Conservation (phyloP, 352 stramenopile genomes). For the Albugo laibachii region DNA sequence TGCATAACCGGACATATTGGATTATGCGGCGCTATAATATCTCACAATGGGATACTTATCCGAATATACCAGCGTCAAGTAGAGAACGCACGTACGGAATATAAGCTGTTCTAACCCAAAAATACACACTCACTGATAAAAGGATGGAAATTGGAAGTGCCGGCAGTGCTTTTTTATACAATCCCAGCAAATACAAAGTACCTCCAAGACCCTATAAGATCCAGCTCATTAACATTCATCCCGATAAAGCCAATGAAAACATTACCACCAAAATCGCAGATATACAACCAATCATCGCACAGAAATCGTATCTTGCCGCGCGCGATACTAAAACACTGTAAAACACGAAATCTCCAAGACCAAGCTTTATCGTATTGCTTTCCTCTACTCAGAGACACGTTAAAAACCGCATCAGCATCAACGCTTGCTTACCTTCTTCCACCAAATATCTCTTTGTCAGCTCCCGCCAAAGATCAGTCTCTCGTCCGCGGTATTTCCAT, state of each 20-base stretch:
- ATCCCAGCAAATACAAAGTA: slow-evolving; percentile 89
- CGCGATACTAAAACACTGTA: slow-evolving; percentile 96
- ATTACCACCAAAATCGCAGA: slow-evolving; percentile 84
- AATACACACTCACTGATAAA: slow-evolving; percentile 51
- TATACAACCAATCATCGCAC: slow-evolving; percentile 86
- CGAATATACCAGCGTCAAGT: too few relatives aligned
- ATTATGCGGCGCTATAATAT: too few relatives aligned
- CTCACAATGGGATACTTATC: too few relatives aligned
- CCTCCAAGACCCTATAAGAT: slow-evolving; percentile 66
- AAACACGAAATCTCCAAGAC: slow-evolving; percentile 98
- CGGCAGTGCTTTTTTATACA: slow-evolving; percentile 91
- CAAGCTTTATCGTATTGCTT: slow-evolving; percentile 84
- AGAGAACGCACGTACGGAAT: too few relatives aligned
- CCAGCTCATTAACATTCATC: neutral
- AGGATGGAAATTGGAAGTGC: slow-evolving; percentile 91
- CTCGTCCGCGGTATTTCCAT: slow-evolving; percentile 44
- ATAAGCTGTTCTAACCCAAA: slow-evolving; percentile 17
- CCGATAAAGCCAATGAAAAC: neutral
- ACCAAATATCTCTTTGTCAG: slow-evolving; percentile 52
- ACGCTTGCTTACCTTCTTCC: slow-evolving; percentile 13
- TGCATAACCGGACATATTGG: too few relatives aligned
- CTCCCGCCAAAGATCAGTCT: slow-evolving; percentile 59
- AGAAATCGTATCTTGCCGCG: slow-evolving; percentile 90
- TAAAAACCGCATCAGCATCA: neutral
- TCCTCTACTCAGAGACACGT: slow-evolving; percentile 14